Percentiles rank a stretch among this genome's conserved stretches.
Conservation (phyloP, 2,329 filamentous ascomycete species). For the Drechslerella coelobrocha region DNA sequence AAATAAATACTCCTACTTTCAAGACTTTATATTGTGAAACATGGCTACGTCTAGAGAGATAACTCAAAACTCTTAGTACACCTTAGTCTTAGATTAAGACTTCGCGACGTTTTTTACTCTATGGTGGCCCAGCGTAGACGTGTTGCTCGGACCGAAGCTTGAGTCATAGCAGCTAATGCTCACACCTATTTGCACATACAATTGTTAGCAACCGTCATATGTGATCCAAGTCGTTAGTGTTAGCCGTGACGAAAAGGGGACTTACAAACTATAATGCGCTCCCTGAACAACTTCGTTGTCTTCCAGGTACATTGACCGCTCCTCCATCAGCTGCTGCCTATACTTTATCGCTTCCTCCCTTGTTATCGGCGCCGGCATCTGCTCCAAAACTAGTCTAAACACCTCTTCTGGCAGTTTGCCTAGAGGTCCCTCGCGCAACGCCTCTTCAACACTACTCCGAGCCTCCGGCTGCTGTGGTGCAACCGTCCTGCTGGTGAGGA, state of each 20-base stretch:
- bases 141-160: too few species aligned
- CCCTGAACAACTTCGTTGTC: conserved; percentile 28
- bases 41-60: too few species aligned
- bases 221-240: not conserved
- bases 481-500: conserved; percentile 29
- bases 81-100: too few species aligned
- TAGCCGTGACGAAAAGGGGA: too few species aligned
- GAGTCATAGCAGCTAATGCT: conserved; percentile 33
- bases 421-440: conserved; percentile 9
- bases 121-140: too few species aligned
- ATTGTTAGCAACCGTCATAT: not conserved
- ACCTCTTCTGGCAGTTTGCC: conserved; percentile 49
- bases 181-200: conserved; percentile 15
- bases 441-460: conserved; percentile 20
- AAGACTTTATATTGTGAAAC: too few species aligned
- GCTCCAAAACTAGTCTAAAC: conserved; percentile 52
- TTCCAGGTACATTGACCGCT: conserved; percentile 55
- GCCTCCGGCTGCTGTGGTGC: conserved; percentile 44
- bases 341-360: conserved; percentile 59
- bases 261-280: conserved; percentile 28
- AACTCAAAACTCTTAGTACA: too few species aligned
- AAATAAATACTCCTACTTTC: too few species aligned
- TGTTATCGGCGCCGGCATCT: conserved; percentile 54
- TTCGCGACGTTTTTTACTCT: too few species aligned
- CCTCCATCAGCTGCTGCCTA: conserved; percentile 59